A percentile compares a stretch with the other conserved stretches of the same genome.
phyloP scores from a whole-genome alignment of 176 grass and related monocot genomes.

The maize (Zea mays) region Zm-B73-REFERENCE-NAM-5.0 NC_050105.1:4658001-4658500 shows the following conservation, averaged over 20 bases:
- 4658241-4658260: conserved; percentile 53
- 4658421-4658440: conserved; percentile 82
- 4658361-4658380: conserved; percentile 10
- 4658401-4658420: conserved; percentile 65
- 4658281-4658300: conserved; percentile 68
- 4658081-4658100: conserved; percentile 44
- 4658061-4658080: conserved; percentile 72
- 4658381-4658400: conserved; percentile 49
- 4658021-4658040: conserved; percentile 80
- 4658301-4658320: conserved; percentile 69
- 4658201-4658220: conserved; percentile 66
- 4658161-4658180: conserved; percentile 82
- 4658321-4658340: conserved; percentile 83
- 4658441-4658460: conserved; percentile 66
- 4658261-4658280: conserved; percentile 64
- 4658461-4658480: conserved; percentile 52
- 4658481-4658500: conserved; percentile 34
- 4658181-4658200: conserved; percentile 52
- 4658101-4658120: conserved; percentile 59
- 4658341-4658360: conserved; percentile 57
- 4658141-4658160: conserved; percentile 72
- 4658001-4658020: conserved; percentile 63
- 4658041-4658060: conserved; percentile 85
- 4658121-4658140: conserved; percentile 49
- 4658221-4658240: conserved; percentile 76